These are phyloP conservation scores for Oryza meyeriana DNA, from an alignment of 176 grass and related monocot species.

Conservation along the genomic window DNA sequence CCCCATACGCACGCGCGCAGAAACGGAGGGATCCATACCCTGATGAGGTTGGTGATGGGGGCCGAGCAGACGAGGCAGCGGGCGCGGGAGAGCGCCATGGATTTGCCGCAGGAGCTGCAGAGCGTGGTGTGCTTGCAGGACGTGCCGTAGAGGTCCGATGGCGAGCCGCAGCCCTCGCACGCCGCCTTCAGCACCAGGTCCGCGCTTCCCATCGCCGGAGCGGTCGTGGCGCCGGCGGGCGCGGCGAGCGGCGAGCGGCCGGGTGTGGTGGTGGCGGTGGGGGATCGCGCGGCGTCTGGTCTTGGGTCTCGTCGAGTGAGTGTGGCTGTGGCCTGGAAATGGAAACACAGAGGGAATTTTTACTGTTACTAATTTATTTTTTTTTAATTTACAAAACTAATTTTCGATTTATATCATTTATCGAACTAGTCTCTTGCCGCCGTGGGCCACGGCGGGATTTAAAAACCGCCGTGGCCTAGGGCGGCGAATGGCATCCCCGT, in stretches of 20 bases:
- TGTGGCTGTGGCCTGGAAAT: background rate
- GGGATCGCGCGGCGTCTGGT: background rate
- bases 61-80: slow-evolving; percentile 66
- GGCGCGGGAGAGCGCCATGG: slow-evolving; percentile 65
- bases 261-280: background rate
- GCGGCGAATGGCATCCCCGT: no score
- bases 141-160: slow-evolving; percentile 88
- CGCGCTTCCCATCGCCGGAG: slow-evolving; percentile 32
- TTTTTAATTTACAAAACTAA: no score
- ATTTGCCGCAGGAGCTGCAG: slow-evolving; percentile 80
- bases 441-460: no score
- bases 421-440: no score
- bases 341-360: background rate
- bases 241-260: background rate
- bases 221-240: background rate
- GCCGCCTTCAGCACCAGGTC: slow-evolving; percentile 86
- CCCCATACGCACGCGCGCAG: background rate
- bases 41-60: slow-evolving; percentile 74
- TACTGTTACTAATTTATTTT: no score
- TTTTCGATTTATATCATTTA: no score
- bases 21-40: slow-evolving; percentile 41
- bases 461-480: no score
- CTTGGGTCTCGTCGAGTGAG: background rate
- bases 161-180: slow-evolving; percentile 74
- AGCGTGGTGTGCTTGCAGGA: slow-evolving; percentile 94